These are phyloP conservation scores for Larix kaempferi DNA, from an alignment of 75 land plant species.

Conservation along the genomic window DNA sequence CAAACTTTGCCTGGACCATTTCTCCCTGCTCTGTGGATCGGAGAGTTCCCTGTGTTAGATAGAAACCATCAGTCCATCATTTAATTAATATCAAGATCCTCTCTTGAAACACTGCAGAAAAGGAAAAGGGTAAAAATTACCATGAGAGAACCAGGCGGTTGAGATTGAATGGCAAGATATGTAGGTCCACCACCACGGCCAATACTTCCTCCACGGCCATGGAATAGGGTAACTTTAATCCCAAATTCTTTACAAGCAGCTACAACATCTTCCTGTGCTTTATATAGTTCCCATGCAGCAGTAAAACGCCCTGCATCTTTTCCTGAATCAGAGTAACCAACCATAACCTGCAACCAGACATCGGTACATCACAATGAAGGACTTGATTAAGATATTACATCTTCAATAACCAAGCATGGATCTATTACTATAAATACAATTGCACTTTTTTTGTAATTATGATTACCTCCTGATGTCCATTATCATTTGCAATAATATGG, in stretches of 20 bases:
- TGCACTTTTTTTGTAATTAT: background rate
- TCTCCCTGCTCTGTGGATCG: conserved; percentile 98
- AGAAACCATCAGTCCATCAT: background rate
- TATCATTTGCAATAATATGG: conserved; percentile 78
- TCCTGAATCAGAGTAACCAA: conserved; percentile 97
- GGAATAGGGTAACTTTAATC: conserved; percentile 88
- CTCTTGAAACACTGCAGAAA: background rate
- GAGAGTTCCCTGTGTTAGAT: conserved; percentile 61
- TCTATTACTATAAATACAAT: background rate
- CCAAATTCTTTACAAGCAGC: conserved; percentile 85
- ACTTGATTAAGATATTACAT: background rate
- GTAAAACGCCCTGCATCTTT: conserved; percentile 96
- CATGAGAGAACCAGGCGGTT: conserved; percentile 97
- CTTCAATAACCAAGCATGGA: background rate
- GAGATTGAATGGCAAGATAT: conserved; percentile 96
- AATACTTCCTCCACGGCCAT: conserved; percentile 96
- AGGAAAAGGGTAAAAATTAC: conserved; percentile 16
- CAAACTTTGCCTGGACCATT: conserved; percentile 98
- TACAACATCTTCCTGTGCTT: conserved; percentile 95
- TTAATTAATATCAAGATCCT: background rate
- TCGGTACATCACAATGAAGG: background rate
- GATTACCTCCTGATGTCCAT: conserved; percentile 84
- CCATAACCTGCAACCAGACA: conserved; percentile 69
- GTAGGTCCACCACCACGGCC: conserved; percentile 98
- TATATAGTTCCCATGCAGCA: conserved; percentile 96